Percentiles rank a stretch among this genome's conserved stretches.
Evolutionary conservation across 331 rosid genomes (phyloP).

Genomic region (Quercus tomentella): DNA sequence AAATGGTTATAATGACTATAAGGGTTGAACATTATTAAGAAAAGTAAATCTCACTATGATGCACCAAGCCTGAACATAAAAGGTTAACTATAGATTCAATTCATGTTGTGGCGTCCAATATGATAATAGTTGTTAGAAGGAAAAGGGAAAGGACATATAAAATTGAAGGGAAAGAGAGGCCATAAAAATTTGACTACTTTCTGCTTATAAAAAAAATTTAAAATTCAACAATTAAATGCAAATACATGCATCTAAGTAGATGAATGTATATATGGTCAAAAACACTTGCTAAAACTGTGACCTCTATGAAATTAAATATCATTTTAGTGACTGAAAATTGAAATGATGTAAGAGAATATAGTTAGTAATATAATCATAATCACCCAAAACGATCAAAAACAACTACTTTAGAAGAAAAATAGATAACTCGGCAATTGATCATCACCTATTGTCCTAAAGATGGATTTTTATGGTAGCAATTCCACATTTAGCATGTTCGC

Average conservation of each 20-base stretch:
- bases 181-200: slow-evolving; percentile 19
- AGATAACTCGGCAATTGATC: slow-evolving; percentile 57
- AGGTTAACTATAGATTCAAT: slow-evolving; percentile 43
- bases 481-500: slow-evolving; percentile 17
- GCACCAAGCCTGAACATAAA: slow-evolving; percentile 63
- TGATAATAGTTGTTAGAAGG: too few species aligned
- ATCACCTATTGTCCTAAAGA: slow-evolving; percentile 22
- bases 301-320: slow-evolving; percentile 29
- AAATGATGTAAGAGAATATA: neutral
- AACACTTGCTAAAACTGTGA: slow-evolving; percentile 49
- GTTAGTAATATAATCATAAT: slow-evolving; percentile 44
- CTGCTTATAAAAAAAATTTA: slow-evolving; percentile 56
- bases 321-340: neutral
- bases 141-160: neutral
- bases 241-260: slow-evolving; percentile 60
- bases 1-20: slow-evolving; percentile 54
- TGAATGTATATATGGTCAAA: slow-evolving; percentile 48
- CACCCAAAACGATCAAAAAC: slow-evolving; percentile 59
- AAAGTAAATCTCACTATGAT: slow-evolving; percentile 60
- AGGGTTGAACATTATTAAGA: slow-evolving; percentile 64
- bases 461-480: slow-evolving; percentile 21
- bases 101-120: neutral
- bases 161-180: too few species aligned
- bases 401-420: slow-evolving; percentile 45
- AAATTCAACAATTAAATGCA: slow-evolving; percentile 39